Evolutionary conservation across 2,329 filamentous ascomycete genomes (phyloP), one percentile per base, ranked within the genome.

Genomic region (Aspergillus neotritici): DNA sequence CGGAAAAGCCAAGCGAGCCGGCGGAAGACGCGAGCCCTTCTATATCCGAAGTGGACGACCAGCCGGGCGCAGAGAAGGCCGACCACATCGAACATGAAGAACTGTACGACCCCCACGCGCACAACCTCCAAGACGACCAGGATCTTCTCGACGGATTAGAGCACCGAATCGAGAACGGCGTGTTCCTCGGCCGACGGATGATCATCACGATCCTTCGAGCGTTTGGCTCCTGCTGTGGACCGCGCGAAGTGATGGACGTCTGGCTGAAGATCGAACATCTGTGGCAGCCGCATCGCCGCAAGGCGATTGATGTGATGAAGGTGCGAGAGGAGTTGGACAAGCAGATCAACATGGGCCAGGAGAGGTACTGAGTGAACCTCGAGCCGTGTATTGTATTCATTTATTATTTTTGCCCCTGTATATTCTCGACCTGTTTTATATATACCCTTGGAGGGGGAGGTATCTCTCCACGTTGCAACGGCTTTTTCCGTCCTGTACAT

Each of bases 171-270:
- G 63, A 68, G 30, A 68, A 69, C 43, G 63, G 62, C 4, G 59
- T 70, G 10, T 70, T 69, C 38, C 49, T 70, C 7, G 66, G 67
- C n/a, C 65, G 65, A 16, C 61, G 59, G 35, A 62, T 70, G 50
- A 61, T 67, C 17, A 58, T 66, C 33, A 51, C 58, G 13, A 66
- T 68, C 36, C 49, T 70, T 21, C 64, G 62, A 32, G 67, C 67
- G 4, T 69, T 69, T 50, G 62, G 62, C 32, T 49, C 56, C 17
- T 68, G 65, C 42, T 65, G 61, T 41, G 61, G 61, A 8, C 59
- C 58, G 5, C 45, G 62, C 5, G 63, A 64, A 42, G 55, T 70
- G 12, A 55, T 66, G 43, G 60, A 66, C 21, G 62, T 60, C 16
- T 70, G 66, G 64, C 39, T 61, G 13, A 58, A 64, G 43, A 62